Evolutionary conservation across 768 basidiomycete genomes (phyloP).

Genomic region (Leccinum disarticulatum): DNA sequence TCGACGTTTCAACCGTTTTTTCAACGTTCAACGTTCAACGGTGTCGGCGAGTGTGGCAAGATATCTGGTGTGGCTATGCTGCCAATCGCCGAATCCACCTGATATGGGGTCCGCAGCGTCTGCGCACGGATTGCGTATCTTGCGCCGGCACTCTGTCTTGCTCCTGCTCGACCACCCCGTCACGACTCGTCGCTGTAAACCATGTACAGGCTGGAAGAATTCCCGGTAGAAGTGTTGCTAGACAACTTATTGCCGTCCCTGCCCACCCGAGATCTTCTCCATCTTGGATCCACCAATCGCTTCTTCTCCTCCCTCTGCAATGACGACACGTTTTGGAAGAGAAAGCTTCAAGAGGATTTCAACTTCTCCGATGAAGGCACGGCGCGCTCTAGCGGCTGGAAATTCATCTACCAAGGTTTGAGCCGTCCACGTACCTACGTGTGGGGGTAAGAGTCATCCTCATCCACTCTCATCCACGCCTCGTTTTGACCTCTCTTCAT

Average conservation of each 20-base stretch:
- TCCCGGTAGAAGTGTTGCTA: conserved; percentile 77
- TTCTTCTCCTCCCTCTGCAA: conserved; percentile 58
- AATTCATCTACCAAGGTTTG: conserved; percentile 73
- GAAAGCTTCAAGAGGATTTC: conserved; percentile 65
- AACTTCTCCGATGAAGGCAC: conserved; percentile 74
- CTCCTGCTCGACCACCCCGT: neutral
- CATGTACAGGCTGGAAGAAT: conserved; percentile 45
- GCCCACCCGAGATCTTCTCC: conserved; percentile 52
- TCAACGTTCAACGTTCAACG: too few relatives aligned
- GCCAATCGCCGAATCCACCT: conserved; percentile 16
- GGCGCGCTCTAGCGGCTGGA: conserved; percentile 77
- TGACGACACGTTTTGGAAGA: conserved; percentile 82
- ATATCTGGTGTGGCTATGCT: conserved; percentile 21
- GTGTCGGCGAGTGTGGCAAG: neutral
- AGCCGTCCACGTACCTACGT: conserved; percentile 51
- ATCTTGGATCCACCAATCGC: conserved; percentile 61
- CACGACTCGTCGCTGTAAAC: conserved; percentile 1
- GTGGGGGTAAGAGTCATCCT: conserved; percentile 53
- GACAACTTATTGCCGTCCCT: conserved; percentile 69
- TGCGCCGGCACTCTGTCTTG: neutral
- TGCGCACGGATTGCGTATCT: conserved; percentile 8
- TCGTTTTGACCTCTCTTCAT: conserved; percentile 2
- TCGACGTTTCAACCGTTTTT: too few relatives aligned
- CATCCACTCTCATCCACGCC: neutral
- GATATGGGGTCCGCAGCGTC: conserved; percentile 6